A percentile compares a stretch with the other conserved stretches of the same genome.
Evolutionary conservation across 164 flowering plant genomes (phyloP).

Genomic region (Vitis rotundifolia): DNA sequence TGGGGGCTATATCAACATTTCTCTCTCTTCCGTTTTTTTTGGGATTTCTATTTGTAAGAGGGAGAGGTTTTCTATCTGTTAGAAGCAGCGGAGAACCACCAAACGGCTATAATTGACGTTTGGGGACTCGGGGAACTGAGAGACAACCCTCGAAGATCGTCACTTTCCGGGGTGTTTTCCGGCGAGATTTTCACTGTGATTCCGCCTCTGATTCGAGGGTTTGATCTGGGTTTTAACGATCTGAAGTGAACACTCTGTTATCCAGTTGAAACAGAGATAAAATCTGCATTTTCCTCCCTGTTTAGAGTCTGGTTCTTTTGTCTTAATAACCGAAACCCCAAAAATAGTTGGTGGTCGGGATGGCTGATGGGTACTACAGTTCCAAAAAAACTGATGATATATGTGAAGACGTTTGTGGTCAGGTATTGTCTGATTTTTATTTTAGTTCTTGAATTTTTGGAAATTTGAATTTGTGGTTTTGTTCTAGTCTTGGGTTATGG

Average conservation of each 20-base stretch:
- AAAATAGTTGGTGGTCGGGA: constrained; percentile 5
- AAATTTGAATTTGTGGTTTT: not conserved
- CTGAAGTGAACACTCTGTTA: not conserved
- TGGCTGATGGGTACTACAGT: constrained; percentile 59
- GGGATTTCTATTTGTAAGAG: not conserved
- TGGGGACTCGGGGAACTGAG: not conserved
- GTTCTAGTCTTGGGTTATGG: not conserved
- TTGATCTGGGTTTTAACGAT: constrained; percentile 25
- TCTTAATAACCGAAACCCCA: not conserved
- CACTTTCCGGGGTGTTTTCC: not conserved
- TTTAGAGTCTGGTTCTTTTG: not conserved
- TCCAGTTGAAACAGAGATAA: not conserved
- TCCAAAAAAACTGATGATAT: constrained; percentile 84
- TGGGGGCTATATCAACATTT: not conserved
- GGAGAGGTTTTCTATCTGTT: constrained; percentile 8
- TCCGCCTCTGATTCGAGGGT: constrained; percentile 14
- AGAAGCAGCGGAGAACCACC: constrained; percentile 31
- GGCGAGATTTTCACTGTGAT: constrained; percentile 13
- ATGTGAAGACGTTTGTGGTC: constrained; percentile 78
- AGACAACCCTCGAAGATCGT: constrained; percentile 5
- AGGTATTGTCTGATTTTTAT: constrained; percentile 40
- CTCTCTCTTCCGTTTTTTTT: constrained; percentile 7
- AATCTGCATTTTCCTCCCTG: constrained; percentile 4
- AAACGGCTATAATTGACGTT: constrained; percentile 43
- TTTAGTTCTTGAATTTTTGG: not conserved